Conservation (phyloP, 1,284 basidiomycete genomes). For the Anthracocystis panici-leucophaei region DNA sequence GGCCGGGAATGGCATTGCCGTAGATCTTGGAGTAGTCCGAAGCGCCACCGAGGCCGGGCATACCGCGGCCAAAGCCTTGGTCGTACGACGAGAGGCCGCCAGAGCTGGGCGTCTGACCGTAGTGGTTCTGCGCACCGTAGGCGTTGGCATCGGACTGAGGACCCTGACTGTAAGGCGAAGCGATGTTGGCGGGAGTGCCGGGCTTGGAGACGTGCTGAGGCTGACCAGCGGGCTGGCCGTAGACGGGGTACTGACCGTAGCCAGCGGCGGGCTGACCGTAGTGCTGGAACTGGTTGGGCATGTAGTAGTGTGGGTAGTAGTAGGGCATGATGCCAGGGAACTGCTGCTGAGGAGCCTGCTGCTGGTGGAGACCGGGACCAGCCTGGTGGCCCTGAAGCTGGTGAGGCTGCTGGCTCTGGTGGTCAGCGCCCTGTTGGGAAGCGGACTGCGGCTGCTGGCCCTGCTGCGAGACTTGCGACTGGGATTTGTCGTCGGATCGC, state of each 20-base stretch:
- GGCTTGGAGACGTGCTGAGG: conserved; percentile 64
- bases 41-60: conserved; percentile 49
- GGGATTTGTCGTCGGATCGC: conserved; percentile 49
- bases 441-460: conserved; percentile 52
- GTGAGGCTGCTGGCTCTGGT: conserved; percentile 47
- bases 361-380: conserved; percentile 54
- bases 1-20: conserved; percentile 56
- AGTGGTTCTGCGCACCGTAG: conserved; percentile 60
- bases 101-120: conserved; percentile 53
- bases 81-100: conserved; percentile 56
- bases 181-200: conserved; percentile 58
- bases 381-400: conserved; percentile 51
- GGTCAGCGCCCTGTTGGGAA: conserved; percentile 36
- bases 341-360: conserved; percentile 61
- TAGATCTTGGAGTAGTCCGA: conserved; percentile 67
- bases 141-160: conserved; percentile 49
- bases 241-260: conserved; percentile 69
- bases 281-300: conserved; percentile 70
- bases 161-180: conserved; percentile 63
- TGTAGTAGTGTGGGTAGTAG: conserved; percentile 70
- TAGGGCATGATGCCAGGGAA: conserved; percentile 69
- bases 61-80: conserved; percentile 62
- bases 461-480: conserved; percentile 43
- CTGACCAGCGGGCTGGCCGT: conserved; percentile 61
- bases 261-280: conserved; percentile 67